Conservation (phyloP, 2,329 filamentous ascomycete species). For the Clarireedia hainanense region DNA sequence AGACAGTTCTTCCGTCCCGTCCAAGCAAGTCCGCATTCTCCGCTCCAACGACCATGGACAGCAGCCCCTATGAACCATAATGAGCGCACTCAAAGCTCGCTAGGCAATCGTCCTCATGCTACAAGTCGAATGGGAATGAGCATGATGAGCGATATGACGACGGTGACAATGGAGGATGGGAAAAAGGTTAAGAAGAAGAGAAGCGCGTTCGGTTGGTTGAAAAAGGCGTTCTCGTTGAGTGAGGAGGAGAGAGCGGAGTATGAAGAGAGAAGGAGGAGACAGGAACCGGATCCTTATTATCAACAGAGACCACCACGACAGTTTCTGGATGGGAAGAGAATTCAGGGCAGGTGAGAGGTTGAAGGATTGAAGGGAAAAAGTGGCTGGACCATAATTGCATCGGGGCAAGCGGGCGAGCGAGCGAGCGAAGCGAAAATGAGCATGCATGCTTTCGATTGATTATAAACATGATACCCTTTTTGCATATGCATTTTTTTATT, state of each 20-base stretch:
- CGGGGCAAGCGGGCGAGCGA: too few relatives aligned
- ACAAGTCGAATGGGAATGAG: conserved; percentile 34
- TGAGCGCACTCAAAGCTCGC: conserved; percentile 12
- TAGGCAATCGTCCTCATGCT: conserved; percentile 23
- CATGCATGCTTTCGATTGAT: too few relatives aligned
- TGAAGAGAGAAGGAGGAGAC: conserved; percentile 40
- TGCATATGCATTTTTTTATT: too few relatives aligned
- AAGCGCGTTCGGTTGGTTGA: conserved; percentile 60
- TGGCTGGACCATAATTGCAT: too few relatives aligned
- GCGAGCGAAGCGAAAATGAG: too few relatives aligned
- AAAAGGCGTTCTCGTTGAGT: conserved; percentile 58
- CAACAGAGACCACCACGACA: conserved; percentile 10
- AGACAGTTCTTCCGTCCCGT: conserved; percentile 54
- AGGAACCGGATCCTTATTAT: conserved; percentile 14
- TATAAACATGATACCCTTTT: too few relatives aligned
- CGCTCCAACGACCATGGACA: conserved; percentile 40
- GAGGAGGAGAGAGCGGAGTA: conserved; percentile 55
- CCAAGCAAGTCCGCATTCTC: conserved; percentile 54
- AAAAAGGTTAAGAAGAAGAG: conserved; percentile 54
- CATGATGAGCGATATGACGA: conserved; percentile 45
- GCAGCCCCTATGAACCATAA: conserved; percentile 23
- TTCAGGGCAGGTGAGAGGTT: conserved; percentile 2
- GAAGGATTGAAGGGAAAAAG: too few relatives aligned
- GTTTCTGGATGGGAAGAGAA: conserved; percentile 23
- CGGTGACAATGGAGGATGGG: conserved; percentile 30